Evolutionary conservation across 1,139 yeast species (phyloP).

Genomic region (Entelexis sorbosivorans): DNA sequence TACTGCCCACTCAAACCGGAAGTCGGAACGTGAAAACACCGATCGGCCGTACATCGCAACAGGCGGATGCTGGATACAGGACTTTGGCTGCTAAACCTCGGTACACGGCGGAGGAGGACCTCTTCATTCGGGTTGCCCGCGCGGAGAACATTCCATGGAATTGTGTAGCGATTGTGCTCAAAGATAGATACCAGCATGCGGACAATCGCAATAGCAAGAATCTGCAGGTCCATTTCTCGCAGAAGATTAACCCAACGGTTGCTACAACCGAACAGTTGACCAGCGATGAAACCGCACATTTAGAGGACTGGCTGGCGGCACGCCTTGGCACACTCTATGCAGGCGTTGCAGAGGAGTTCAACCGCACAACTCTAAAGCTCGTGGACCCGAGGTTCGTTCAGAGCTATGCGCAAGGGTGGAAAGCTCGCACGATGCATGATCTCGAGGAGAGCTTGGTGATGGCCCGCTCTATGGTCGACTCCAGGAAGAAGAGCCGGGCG

Average conservation of each 20-base stretch:
- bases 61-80: neutral
- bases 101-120: constrained; percentile 32
- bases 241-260: neutral
- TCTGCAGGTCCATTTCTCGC: constrained; percentile 16
- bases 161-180: neutral
- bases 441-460: neutral
- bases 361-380: neutral
- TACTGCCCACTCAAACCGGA: too few species aligned
- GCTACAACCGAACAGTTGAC: neutral
- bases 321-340: neutral
- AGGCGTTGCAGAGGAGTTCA: constrained; percentile 9
- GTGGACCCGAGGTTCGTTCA: neutral
- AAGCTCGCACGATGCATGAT: neutral
- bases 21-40: neutral
- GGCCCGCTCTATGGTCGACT: neutral
- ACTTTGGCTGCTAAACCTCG: neutral
- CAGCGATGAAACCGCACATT: neutral
- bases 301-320: neutral
- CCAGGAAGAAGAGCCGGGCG: neutral
- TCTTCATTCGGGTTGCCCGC: constrained; percentile 43
- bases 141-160: constrained; percentile 8
- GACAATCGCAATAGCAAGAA: constrained; percentile 10
- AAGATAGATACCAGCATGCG: neutral
- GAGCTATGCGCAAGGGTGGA: neutral
- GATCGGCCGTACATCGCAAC: neutral